A percentile compares a stretch with the other conserved stretches of the same genome.
These are phyloP conservation scores for Stagonosporopsis cucurbitacearum DNA, from an alignment of 2,329 filamentous ascomycete species.

Conservation along the genomic window DNA sequence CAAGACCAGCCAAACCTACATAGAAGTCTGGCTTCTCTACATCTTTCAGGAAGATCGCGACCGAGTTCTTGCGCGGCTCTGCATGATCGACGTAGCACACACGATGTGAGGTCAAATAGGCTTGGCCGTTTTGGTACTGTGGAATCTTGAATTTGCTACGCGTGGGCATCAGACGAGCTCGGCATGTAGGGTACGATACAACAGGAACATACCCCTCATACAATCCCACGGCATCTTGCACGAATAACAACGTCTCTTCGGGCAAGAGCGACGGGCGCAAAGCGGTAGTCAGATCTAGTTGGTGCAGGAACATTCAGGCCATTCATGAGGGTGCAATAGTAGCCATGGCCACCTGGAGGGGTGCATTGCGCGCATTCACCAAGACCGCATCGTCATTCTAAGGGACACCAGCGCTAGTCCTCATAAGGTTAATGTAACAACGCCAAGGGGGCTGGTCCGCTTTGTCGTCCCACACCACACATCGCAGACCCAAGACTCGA, in stretches of 20 bases:
- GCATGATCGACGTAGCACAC: slow-evolving; percentile 92
- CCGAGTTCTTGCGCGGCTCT: slow-evolving; percentile 82
- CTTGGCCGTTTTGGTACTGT: slow-evolving; percentile 92
- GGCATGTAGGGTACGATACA: slow-evolving; percentile 4
- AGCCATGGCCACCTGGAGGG: slow-evolving; percentile 22
- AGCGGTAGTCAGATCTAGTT: slow-evolving; percentile 93
- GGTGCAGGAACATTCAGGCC: slow-evolving; percentile 93
- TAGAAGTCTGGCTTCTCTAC: slow-evolving; percentile 85
- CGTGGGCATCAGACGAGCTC: slow-evolving; percentile 20
- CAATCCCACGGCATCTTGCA: slow-evolving; percentile 95
- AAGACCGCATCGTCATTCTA: slow-evolving; percentile 27
- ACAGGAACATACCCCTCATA: slow-evolving; percentile 85
- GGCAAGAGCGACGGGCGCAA: slow-evolving; percentile 89
- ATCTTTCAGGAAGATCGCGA: slow-evolving; percentile 86
- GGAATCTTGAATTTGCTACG: slow-evolving; percentile 91
- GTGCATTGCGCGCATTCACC: slow-evolving; percentile 16
- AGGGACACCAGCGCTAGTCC: slow-evolving; percentile 16
- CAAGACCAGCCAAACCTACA: slow-evolving; percentile 21
- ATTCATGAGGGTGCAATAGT: slow-evolving; percentile 25
- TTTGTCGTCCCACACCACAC: slow-evolving; percentile 32
- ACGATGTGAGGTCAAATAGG: slow-evolving; percentile 94
- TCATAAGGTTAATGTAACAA: slow-evolving; percentile 9
- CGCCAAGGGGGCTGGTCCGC: slow-evolving; percentile 24
- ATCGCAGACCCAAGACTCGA: background rate
- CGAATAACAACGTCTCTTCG: slow-evolving; percentile 93